These are phyloP conservation scores for Aurinia saxatilis DNA, from an alignment of 345 rosid species.

Conservation along the genomic window DNA sequence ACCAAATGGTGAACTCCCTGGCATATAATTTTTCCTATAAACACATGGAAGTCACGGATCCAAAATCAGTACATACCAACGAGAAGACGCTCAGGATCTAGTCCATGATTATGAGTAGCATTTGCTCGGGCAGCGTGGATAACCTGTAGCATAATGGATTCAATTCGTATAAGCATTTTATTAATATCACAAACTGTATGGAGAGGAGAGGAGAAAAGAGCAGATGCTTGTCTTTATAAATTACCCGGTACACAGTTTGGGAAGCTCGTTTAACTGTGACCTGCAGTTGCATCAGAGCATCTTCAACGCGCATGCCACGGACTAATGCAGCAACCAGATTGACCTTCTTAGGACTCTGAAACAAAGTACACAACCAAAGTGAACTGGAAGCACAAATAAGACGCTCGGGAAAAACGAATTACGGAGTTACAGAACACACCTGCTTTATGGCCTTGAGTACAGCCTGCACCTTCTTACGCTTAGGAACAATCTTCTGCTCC, in stretches of 20 bases:
- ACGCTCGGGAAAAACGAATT: no score
- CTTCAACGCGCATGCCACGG: conserved; percentile 97
- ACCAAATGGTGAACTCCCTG: background rate
- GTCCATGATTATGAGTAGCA: conserved; percentile 87
- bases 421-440: conserved; percentile 32
- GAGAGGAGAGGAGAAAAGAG: background rate
- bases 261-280: conserved; percentile 80
- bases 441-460: conserved; percentile 81
- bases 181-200: background rate
- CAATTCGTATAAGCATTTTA: background rate
- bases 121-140: conserved; percentile 91
- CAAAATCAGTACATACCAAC: conserved; percentile 48
- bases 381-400: background rate
- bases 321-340: conserved; percentile 89
- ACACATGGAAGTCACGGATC: background rate
- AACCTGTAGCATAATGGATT: conserved; percentile 38
- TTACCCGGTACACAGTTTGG: conserved; percentile 78
- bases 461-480: conserved; percentile 72
- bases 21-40: background rate
- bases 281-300: conserved; percentile 89
- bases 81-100: conserved; percentile 76
- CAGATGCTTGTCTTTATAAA: background rate
- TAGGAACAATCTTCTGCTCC: conserved; percentile 51
- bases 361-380: background rate
- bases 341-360: conserved; percentile 94